phyloP scores from a whole-genome alignment of 495 filamentous ascomycete genomes.

The Aspergillus bridgeri region DNA sequence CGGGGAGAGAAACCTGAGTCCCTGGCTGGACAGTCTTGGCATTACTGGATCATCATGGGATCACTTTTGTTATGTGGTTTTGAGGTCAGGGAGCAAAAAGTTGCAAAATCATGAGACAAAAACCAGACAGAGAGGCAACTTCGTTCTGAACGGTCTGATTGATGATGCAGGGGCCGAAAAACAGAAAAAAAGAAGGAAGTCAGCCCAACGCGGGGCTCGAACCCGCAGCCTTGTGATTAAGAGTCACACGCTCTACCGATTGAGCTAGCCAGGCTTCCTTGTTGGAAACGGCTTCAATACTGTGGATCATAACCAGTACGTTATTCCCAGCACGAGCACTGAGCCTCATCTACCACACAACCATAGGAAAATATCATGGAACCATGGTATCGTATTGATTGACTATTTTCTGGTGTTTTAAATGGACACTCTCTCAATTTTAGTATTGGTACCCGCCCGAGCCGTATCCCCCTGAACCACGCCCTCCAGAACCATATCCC shows the following conservation, averaged over 20 bases:
- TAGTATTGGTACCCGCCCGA: constrained; percentile 8
- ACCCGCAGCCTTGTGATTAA: constrained; percentile 58
- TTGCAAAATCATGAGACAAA: no score
- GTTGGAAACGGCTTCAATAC: background rate
- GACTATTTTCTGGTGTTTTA: background rate
- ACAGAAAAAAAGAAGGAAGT: constrained; percentile 4
- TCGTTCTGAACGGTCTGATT: no score
- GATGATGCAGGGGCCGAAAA: no score
- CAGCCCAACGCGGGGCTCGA: constrained; percentile 54
- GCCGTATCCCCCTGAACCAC: constrained; percentile 17
- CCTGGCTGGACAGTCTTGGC: no score
- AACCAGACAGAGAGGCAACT: background rate
- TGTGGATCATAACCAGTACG: no score
- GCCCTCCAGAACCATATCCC: background rate
- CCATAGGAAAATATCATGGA: background rate
- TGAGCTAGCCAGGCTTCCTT: constrained; percentile 45
- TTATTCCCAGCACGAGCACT: no score
- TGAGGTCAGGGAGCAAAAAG: no score
- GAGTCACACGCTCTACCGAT: constrained; percentile 56
- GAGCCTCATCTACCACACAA: background rate
- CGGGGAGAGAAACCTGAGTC: no score
- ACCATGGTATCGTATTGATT: background rate
- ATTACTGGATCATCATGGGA: no score
- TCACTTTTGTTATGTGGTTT: no score
- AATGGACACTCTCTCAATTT: background rate